Conservation (phyloP, 1,139 yeast genomes). For the Diutina catenulata region DNA sequence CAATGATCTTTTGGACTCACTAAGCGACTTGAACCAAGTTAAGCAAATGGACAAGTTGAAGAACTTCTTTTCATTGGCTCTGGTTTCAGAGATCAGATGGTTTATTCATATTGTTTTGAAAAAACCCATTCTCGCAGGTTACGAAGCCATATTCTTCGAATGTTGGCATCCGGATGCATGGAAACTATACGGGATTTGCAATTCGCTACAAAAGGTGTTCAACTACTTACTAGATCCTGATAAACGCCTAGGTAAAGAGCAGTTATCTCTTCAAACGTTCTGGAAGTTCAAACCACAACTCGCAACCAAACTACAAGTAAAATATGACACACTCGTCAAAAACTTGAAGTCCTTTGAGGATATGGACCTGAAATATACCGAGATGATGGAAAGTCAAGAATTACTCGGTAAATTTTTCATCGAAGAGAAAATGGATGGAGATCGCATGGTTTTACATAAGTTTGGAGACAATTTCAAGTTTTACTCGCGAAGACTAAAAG, state of each 20-base stretch:
- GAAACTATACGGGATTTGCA: slow-evolving; percentile 53
- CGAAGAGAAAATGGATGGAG: slow-evolving; percentile 94
- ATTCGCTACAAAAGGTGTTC: slow-evolving; percentile 51
- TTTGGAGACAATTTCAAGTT: slow-evolving; percentile 32
- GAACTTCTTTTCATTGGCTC: slow-evolving; percentile 42
- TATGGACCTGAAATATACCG: slow-evolving; percentile 12
- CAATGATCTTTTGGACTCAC: slow-evolving; percentile 40
- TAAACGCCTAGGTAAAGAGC: slow-evolving; percentile 28
- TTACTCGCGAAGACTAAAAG: slow-evolving; percentile 59
- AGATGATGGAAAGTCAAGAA: slow-evolving; percentile 10
- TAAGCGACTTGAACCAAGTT: slow-evolving; percentile 24
- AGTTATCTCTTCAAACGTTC: slow-evolving; percentile 34
- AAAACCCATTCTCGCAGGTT: slow-evolving; percentile 41
- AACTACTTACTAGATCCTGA: slow-evolving; percentile 43
- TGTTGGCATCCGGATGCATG: slow-evolving; percentile 78
- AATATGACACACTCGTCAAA: slow-evolving; percentile 37
- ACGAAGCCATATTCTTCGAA: slow-evolving; percentile 50
- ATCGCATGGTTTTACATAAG: slow-evolving; percentile 67
- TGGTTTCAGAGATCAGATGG: slow-evolving; percentile 59
- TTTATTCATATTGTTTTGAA: slow-evolving; percentile 57
- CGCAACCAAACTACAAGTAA: slow-evolving; percentile 39
- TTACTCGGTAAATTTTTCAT: slow-evolving; percentile 41
- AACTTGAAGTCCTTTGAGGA: slow-evolving; percentile 19
- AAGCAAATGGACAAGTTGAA: slow-evolving; percentile 31
- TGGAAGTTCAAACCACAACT: slow-evolving; percentile 64